phyloP scores from a whole-genome alignment of 805 yeast genomes.

The Yamadazyma phyllophila region DNA sequence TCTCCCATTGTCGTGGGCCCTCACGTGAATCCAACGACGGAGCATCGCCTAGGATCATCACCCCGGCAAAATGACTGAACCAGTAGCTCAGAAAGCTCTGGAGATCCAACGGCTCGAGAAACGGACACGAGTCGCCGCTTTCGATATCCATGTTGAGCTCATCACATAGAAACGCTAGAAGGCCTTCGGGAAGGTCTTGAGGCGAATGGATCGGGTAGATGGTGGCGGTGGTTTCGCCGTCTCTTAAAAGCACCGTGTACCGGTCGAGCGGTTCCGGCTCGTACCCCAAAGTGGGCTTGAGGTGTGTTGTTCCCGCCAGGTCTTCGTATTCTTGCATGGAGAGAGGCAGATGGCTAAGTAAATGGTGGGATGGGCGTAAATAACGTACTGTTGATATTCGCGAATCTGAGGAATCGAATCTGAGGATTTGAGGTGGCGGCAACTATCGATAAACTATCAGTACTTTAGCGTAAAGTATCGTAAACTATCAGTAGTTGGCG shows the following conservation, averaged over 20 bases:
- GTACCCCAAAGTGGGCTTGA: conserved; percentile 7
- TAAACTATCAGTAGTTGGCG: too few relatives aligned
- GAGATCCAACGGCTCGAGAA: conserved; percentile 72
- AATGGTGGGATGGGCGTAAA: conserved; percentile 7
- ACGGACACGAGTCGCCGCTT: conserved; percentile 83
- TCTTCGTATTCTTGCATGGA: conserved; percentile 10
- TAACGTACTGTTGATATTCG: conserved; percentile 2
- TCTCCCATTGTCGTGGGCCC: conserved; percentile 77
- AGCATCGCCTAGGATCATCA: conserved; percentile 73
- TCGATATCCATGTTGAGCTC: conserved; percentile 92
- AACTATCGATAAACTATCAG: too few relatives aligned
- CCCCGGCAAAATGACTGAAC: conserved; percentile 84
- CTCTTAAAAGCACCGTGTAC: conserved; percentile 75
- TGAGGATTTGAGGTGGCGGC: too few relatives aligned
- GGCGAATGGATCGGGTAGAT: conserved; percentile 78
- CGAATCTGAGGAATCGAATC: too few relatives aligned
- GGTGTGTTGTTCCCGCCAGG: not conserved
- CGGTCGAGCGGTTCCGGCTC: conserved; percentile 38
- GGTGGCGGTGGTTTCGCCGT: conserved; percentile 90
- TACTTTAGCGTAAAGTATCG: too few relatives aligned
- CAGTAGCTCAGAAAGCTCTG: conserved; percentile 81
- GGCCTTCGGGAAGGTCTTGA: conserved; percentile 69
- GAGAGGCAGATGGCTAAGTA: conserved; percentile 1
- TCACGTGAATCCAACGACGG: conserved; percentile 32
- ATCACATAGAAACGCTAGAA: conserved; percentile 78